phyloP scores from a whole-genome alignment of 257 asterid species.

The Nicotiana otophora region DNA sequence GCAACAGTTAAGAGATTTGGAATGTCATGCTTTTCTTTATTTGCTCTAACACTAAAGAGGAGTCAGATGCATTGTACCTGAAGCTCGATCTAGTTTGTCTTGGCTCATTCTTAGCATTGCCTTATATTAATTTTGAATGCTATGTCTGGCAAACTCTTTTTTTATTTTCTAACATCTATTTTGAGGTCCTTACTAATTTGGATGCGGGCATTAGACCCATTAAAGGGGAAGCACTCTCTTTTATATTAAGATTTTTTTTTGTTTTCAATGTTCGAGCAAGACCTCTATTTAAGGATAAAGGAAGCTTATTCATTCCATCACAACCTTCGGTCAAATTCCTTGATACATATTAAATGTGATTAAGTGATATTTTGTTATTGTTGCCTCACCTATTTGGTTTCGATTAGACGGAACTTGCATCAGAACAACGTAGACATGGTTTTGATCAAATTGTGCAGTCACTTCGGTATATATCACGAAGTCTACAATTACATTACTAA shows the following conservation, averaged over 20 bases:
- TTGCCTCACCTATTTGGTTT: not conserved
- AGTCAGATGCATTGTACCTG: conserved; percentile 1
- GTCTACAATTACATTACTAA: no score
- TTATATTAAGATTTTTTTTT: no score
- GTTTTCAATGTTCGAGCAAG: no score
- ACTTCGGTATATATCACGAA: not conserved
- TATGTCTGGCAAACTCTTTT: not conserved
- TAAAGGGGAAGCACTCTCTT: no score
- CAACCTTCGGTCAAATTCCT: no score
- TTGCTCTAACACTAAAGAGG: conserved; percentile 1
- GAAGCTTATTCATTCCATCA: no score
- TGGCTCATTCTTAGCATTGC: not conserved
- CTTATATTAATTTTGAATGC: not conserved
- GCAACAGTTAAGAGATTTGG: conserved; percentile 2
- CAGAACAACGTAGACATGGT: not conserved
- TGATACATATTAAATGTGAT: no score
- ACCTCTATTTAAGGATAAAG: no score
- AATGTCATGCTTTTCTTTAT: conserved; percentile 9
- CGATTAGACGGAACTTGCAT: not conserved
- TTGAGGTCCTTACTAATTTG: no score
- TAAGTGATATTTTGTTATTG: not conserved
- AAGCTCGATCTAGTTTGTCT: not conserved
- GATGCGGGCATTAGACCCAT: no score
- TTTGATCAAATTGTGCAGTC: not conserved
- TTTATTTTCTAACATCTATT: no score